These are phyloP conservation scores for Aspergillus funiculosus DNA, from an alignment of 495 filamentous ascomycete species.

Conservation along the genomic window DNA sequence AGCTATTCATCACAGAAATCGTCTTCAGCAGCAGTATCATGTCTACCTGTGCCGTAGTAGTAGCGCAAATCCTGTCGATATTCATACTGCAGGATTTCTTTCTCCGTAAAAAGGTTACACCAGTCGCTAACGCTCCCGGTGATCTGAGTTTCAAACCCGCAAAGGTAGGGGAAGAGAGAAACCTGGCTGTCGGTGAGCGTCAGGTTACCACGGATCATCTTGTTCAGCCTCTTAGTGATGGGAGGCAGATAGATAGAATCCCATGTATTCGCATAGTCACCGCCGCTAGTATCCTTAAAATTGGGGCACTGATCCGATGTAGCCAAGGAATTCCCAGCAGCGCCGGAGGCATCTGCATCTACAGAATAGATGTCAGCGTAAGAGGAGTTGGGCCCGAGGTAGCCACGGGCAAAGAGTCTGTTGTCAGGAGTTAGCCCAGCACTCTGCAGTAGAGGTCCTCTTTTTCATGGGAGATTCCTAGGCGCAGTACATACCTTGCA, in stretches of 20 bases:
- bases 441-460: not conserved
- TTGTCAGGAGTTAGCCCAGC: not conserved
- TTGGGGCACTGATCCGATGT: constrained; percentile 52
- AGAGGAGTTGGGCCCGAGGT: constrained; percentile 44
- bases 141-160: constrained; percentile 56
- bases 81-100: constrained; percentile 50
- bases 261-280: constrained; percentile 36
- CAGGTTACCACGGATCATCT: constrained; percentile 42
- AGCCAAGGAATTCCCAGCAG: constrained; percentile 48
- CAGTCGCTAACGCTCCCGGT: constrained; percentile 48
- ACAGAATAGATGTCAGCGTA: constrained; percentile 47
- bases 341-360: constrained; percentile 40
- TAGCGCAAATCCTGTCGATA: constrained; percentile 57
- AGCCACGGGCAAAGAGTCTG: constrained; percentile 49
- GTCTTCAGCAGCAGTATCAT: not conserved
- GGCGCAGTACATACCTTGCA: constrained; percentile 32
- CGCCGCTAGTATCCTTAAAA: constrained; percentile 38
- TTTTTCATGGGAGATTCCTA: no score
- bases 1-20: not conserved
- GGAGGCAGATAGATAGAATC: constrained; percentile 47
- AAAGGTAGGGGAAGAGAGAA: constrained; percentile 52
- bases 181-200: constrained; percentile 46
- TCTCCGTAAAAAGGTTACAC: constrained; percentile 47
- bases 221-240: constrained; percentile 44
- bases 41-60: constrained; percentile 46